phyloP scores from a whole-genome alignment of 1,139 yeast species.

The Saccharomycopsis crataegensis region DNA sequence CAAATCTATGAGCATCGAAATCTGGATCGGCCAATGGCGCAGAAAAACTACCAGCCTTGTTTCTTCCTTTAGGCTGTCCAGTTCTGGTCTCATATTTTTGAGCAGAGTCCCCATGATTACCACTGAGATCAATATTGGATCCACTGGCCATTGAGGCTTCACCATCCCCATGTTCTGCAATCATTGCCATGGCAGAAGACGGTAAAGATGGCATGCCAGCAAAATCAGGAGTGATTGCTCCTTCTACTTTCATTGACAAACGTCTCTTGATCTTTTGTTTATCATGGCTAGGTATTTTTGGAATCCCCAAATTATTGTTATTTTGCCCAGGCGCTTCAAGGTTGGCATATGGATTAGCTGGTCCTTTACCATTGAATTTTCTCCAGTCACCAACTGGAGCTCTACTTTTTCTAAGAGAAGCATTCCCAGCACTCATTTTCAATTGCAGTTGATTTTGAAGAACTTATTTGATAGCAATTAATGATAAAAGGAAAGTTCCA shows the following conservation, averaged over 20 bases:
- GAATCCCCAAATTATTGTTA: conserved; percentile 3
- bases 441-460: too few relatives aligned
- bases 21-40: conserved; percentile 28
- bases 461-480: too few relatives aligned
- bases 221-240: conserved; percentile 12
- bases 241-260: conserved; percentile 17
- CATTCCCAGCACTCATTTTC: conserved; percentile 9
- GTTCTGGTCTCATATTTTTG: not conserved
- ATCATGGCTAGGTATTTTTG: conserved; percentile 26
- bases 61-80: not conserved
- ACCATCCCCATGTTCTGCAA: conserved; percentile 19
- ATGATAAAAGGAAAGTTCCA: too few relatives aligned
- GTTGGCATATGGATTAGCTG: conserved; percentile 27
- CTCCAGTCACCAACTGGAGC: conserved; percentile 21
- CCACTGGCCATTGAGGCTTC: not conserved
- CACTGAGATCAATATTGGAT: conserved; percentile 2
- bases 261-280: conserved; percentile 29
- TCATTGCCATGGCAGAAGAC: conserved; percentile 20
- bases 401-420: conserved; percentile 19
- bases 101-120: not conserved
- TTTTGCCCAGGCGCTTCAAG: conserved; percentile 19
- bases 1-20: conserved; percentile 45
- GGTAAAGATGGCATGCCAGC: conserved; percentile 16
- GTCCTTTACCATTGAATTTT: conserved; percentile 6
- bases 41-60: conserved; percentile 13